Base-by-base conservation (phyloP, 1,284 basidiomycete genomes). In the Blastosporella zonata region DNA sequence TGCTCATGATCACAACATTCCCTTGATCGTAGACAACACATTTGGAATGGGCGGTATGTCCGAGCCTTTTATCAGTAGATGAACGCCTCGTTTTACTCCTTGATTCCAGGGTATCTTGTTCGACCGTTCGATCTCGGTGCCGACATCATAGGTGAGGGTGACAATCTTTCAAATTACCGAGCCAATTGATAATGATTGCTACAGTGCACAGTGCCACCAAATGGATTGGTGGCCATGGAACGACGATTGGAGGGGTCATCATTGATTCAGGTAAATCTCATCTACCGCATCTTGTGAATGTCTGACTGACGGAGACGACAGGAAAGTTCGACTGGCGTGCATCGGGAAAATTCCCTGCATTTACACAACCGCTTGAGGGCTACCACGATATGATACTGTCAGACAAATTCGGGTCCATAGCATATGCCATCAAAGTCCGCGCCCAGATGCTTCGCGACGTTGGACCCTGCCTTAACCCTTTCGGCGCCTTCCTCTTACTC, bases 191-290 rank as follows among this genome's bases (percentile, higher is more conserved):
- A 21, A 20, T 35, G 20, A 21, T 22, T 31, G 6, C 37, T 15
- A 17, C 46, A 76, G 87, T 92, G 6, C 87, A 93, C 69, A 88
- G 84, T 51, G 90, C 90, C 0, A 93, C 91, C 2, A 94, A 95
- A 65, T 94, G 92, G 92, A 92, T 94, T 44, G 87, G 90, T 23
- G 90, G 92, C 0, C 92, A 93, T 63, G 91, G 92, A 49, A 94
- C 87, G 2, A 92, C 90, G 21, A 91, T 95, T 43, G 91, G 77
- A 4, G 93, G 93, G 51, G 83, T 93, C 17, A 74, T 95, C 53
- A 65, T 94, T 46, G 91, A 93, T 64, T 78, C 81, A 20, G 91
- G 80, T 75, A 53, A 2, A 62, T 57, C 4, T 15, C 20, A 1
- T 28, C 31, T 12, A 10, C 9, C 17, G 42, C 3, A 18, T n/a